Conservation (phyloP, 1,284 basidiomycete species). For the Schizophyllum commune region DNA sequence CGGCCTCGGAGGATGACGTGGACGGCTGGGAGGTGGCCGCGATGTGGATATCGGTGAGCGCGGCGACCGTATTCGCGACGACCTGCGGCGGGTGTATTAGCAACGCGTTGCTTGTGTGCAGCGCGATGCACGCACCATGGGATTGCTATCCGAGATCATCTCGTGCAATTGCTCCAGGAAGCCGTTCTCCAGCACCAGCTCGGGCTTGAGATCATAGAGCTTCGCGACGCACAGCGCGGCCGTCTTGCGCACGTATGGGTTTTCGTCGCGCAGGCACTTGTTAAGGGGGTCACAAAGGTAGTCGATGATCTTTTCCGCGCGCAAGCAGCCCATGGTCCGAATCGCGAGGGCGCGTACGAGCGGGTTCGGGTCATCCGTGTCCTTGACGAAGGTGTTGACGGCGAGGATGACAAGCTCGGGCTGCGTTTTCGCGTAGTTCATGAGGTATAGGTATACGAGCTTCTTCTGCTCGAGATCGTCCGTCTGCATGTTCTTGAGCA, state of each 20-base stretch:
- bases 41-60: constrained; percentile 88
- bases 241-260: constrained; percentile 97
- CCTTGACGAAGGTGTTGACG: constrained; percentile 98
- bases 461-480: constrained; percentile 95
- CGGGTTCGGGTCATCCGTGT: constrained; percentile 94
- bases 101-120: too few relatives aligned
- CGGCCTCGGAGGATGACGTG: constrained; percentile 51
- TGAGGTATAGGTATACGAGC: constrained; percentile 96
- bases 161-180: constrained; percentile 87
- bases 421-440: constrained; percentile 98
- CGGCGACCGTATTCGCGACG: constrained; percentile 91
- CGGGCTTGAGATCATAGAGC: constrained; percentile 93
- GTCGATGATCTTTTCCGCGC: constrained; percentile 98
- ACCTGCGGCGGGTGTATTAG: constrained; percentile 43
- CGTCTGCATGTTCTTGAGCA: constrained; percentile 98
- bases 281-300: constrained; percentile 93
- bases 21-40: constrained; percentile 51
- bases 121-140: constrained; percentile 66
- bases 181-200: constrained; percentile 90
- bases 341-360: constrained; percentile 95
- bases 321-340: constrained; percentile 94
- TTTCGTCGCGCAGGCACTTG: constrained; percentile 88
- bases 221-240: constrained; percentile 96
- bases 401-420: constrained; percentile 93
- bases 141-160: constrained; percentile 93